Base-by-base conservation (phyloP, 805 yeast species). In the Candida sithepensis region DNA sequence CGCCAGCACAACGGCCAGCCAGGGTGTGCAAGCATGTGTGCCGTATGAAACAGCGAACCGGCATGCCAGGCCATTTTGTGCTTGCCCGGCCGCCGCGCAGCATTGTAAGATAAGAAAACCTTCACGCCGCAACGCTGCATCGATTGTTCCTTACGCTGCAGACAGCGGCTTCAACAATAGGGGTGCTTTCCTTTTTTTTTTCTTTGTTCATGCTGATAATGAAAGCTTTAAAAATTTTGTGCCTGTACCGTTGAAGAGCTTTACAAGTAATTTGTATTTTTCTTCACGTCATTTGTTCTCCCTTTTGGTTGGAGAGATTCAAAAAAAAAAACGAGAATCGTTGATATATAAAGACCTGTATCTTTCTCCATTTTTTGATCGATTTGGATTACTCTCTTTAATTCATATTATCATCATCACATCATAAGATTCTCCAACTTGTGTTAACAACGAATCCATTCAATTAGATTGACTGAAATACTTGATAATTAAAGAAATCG, bases 321-420 rank as follows among this genome's bases (percentile, higher is more conserved):
- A 30, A 30, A 14, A 30, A 30, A 30, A 12, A 30, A 30, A 30
- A 14, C 14, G 34, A 30, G 14, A 30, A 30, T 7, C 14, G 16
- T 30, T 10, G 14, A 30, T 30, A 30, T 30, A 30, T 30, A 30
- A 30, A 30, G 34, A 30, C 16, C 14, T 5, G 4, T 14, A 5
- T 32, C 43, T 26, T 43, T 38, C 16, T 30, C 44, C 45, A 44
- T 34, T 30, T 30, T 14, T 30, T 30, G 16, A 30, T 30, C 34
- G 16, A 12, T 12, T 30, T 30, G 13, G 14, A 30, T 30, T 30
- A 5, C 14, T 30, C 14, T 30, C 16, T 30, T 12, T 30, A 12
- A 30, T 7, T 30, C 34, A 24, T 10, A 24, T 24, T n/a, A 7
- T 30, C 34, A 14, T 12, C 34, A 12, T 30, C 34, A 7, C 14